Conservation (phyloP, 805 yeast species). For the Ogataea polymorpha region DNA sequence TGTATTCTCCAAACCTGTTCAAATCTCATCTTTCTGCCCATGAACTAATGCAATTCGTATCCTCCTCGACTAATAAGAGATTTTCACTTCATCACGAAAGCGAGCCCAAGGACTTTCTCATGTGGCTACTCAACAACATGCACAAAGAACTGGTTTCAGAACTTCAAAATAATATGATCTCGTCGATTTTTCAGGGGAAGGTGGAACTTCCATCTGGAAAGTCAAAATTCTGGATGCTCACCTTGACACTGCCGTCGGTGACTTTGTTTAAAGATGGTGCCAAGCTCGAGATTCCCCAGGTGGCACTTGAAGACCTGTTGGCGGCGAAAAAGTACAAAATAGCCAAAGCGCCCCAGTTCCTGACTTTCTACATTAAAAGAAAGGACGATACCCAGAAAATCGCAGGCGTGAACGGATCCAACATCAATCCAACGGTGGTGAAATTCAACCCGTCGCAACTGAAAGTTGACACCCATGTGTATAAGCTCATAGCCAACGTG, state of each 20-base stretch:
- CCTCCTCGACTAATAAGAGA: slow-evolving; percentile 40
- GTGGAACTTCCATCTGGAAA: slow-evolving; percentile 28
- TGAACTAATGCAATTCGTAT: slow-evolving; percentile 53
- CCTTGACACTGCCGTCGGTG: slow-evolving; percentile 57
- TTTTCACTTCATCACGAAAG: slow-evolving; percentile 38
- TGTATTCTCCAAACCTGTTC: slow-evolving; percentile 64
- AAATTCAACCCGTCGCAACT: slow-evolving; percentile 46
- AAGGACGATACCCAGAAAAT: slow-evolving; percentile 36
- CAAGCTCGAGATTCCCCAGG: slow-evolving; percentile 48
- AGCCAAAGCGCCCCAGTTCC: slow-evolving; percentile 45
- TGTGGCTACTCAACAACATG: slow-evolving; percentile 57
- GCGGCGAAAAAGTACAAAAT: slow-evolving; percentile 40
- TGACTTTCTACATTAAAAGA: slow-evolving; percentile 59
- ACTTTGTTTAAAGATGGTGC: slow-evolving; percentile 54
- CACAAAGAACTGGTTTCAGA: slow-evolving; percentile 27
- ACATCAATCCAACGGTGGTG: slow-evolving; percentile 60
- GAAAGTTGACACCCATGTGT: slow-evolving; percentile 28
- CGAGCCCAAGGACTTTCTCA: slow-evolving; percentile 55
- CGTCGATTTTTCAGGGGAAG: slow-evolving; percentile 51
- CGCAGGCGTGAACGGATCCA: slow-evolving; percentile 34
- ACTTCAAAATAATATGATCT: slow-evolving; percentile 28
- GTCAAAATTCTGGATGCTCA: slow-evolving; percentile 48
- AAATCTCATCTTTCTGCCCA: slow-evolving; percentile 65
- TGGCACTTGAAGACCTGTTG: slow-evolving; percentile 43
- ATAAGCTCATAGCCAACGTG: slow-evolving; percentile 49